Base-by-base conservation (phyloP, 2,329 filamentous ascomycete species). In the Colletotrichum australisinense region DNA sequence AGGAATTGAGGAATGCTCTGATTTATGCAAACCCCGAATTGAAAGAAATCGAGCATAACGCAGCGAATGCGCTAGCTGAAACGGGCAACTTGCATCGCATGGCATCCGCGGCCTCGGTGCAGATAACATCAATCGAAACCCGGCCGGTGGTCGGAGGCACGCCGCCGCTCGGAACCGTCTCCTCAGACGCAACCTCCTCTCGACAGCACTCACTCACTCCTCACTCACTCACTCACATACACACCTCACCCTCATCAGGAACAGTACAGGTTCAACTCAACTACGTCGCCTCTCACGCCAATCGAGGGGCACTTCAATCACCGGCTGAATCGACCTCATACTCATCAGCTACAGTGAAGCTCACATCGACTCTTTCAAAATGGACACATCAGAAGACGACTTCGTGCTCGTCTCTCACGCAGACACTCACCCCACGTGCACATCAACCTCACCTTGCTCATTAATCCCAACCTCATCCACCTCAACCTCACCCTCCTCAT, bases 141-240 rank as follows among this genome's bases (percentile, higher is more conserved):
- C 42, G 66, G 70, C 70, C 70, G 70, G 59, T 69, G 60, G 67
- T 73, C 70, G 70, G 70, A 70, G 67, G 30, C 35, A 57, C 67
- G 58, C 70, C 42, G 19, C 42, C 70, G 70, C 60, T 70, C 66
- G 66, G 70, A 26, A 67, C 28, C 49, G 55, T 38, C 35, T 32
- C 32, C 38, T 58, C 63, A 6, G 42, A 22, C 59, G 24, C n/a
- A 6, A 46, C 16, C 8, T 30, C 22, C 28, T 5, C 12, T 38
- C 38, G 32, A 2, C n/a, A 30, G 32, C 26, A 9, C 35, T 38
- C 35, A 46, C 26, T 35, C 56, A 26, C 26, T 26, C 24, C n/a
- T 26, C 24, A 26, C 24, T 26, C 24, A 26, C 24, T 26, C 24
- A 26, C 24, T 26, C 24, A 26, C 24, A 2, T 3, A 26, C 3